Evolutionary conservation across 2,329 filamentous ascomycete genomes (phyloP), one percentile per base, ranked within the genome.

Genomic region (Aspergillus novofumigatus): DNA sequence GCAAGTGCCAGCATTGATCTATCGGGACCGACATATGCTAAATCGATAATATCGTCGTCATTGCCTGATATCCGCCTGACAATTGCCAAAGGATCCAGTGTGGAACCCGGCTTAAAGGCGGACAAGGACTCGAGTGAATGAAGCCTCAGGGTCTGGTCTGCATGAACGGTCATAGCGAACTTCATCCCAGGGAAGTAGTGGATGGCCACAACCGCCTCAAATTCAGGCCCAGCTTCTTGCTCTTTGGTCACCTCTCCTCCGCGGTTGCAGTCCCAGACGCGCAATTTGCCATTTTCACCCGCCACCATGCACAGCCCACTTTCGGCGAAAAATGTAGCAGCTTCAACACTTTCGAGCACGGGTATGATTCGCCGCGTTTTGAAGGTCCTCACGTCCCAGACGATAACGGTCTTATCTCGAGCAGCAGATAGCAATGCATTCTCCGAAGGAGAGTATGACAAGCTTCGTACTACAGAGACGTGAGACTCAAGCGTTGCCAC

Each of bases 21-120:
- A 66, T 96, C 88, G 0, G 87, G 85, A 1, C 94, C 85, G 54
- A 97, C 80, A 67, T 94, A 97, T 29, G 88, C 90, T 35, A 99
- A 78, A 70, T 99, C 95, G 64, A 99, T 97, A 53, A 99, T 92
- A 72, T 99, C 94, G 71, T 99, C 95, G 72, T 97, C 92, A 6
- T 94, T 97, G 53, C 94, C 95, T 4, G 93, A 96, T 64, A 99
- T 95, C 48, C 91, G 85, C 64, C 90, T 86, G 48, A 90, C 82
- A 0, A 87, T 68, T 9, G 82, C 79, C 25, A 88, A 72, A n/a
- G 83, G 77, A n/a, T 77, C 72, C 76, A 89, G 69, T 75, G 78
- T 66, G 70, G 80, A 65, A 57, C 76, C 62, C 38, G 71, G 67
- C 50, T 70, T 70, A 56, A 71, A 72, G 44, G 64, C 60, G 23